Conservation (phyloP, 768 basidiomycete genomes). For the Exsudoporus frostii region DNA sequence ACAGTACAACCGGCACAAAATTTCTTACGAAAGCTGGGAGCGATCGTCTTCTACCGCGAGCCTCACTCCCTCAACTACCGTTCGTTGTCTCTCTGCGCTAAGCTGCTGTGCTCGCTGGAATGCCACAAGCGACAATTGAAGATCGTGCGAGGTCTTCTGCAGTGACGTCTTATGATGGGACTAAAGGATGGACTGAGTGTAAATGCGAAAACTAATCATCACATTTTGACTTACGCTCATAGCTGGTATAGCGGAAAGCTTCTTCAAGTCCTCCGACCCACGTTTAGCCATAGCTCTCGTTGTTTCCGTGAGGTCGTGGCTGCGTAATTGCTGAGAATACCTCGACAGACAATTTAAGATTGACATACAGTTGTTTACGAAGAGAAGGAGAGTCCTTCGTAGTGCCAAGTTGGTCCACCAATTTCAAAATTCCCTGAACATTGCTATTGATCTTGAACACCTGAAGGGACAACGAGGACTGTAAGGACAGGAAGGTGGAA, state of each 20-base stretch:
- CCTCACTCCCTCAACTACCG: slow-evolving; percentile 84
- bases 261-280: slow-evolving; percentile 91
- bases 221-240: slow-evolving; percentile 45
- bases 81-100: slow-evolving; percentile 86
- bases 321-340: slow-evolving; percentile 30
- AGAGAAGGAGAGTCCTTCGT: slow-evolving; percentile 73
- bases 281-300: slow-evolving; percentile 95
- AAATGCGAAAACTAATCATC: neutral
- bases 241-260: slow-evolving; percentile 65
- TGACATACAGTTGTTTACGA: slow-evolving; percentile 78
- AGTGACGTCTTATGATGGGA: slow-evolving; percentile 79
- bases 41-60: slow-evolving; percentile 77
- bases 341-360: neutral
- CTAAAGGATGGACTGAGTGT: slow-evolving; percentile 36
- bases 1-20: neutral
- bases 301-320: slow-evolving; percentile 91
- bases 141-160: slow-evolving; percentile 91
- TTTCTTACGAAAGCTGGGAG: slow-evolving; percentile 28
- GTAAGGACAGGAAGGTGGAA: slow-evolving; percentile 68
- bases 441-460: slow-evolving; percentile 99
- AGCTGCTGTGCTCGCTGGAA: slow-evolving; percentile 91
- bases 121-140: slow-evolving; percentile 82
- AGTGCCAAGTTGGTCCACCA: slow-evolving; percentile 96
- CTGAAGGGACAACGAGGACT: slow-evolving; percentile 82
- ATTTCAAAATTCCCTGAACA: slow-evolving; percentile 89